A percentile compares a stretch with the other conserved stretches of the same genome.
phyloP scores from a whole-genome alignment of 345 rosid genomes.

The Jatropha curcas region DNA sequence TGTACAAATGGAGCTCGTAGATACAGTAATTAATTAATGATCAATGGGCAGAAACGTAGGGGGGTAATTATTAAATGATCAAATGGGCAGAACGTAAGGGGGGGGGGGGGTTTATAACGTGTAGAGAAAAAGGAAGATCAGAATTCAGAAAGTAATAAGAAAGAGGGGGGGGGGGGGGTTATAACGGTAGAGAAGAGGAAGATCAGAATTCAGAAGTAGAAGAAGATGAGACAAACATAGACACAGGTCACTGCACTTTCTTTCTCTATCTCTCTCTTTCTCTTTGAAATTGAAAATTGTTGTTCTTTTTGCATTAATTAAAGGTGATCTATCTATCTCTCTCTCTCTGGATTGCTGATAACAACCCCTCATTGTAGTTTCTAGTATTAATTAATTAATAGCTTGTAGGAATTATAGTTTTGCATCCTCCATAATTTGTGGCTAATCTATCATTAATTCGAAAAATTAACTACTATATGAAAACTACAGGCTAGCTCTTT shows the following conservation, averaged over 20 bases:
- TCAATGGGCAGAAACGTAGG: too few relatives aligned
- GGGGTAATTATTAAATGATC: too few relatives aligned
- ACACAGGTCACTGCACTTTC: not conserved
- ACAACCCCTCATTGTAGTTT: conserved; percentile 11
- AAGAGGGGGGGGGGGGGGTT: not conserved
- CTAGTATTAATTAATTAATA: conserved; percentile 5
- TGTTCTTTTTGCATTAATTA: conserved; percentile 16
- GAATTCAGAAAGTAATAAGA: too few relatives aligned
- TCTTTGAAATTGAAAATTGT: not conserved
- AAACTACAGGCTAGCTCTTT: too few relatives aligned
- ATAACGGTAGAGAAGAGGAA: conserved; percentile 5
- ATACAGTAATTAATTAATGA: too few relatives aligned
- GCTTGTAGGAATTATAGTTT: not conserved
- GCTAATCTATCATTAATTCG: too few relatives aligned
- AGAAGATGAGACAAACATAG: conserved; percentile 22
- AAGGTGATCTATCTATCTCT: conserved; percentile 9
- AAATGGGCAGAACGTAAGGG: too few relatives aligned
- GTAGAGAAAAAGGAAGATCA: too few relatives aligned
- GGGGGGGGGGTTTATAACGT: too few relatives aligned
- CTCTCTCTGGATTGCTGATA: conserved; percentile 19
- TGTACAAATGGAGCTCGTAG: too few relatives aligned
- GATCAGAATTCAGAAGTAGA: conserved; percentile 31
- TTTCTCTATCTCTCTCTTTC: not conserved
- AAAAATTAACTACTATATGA: too few relatives aligned
- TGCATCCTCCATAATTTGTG: not conserved